Conservation (phyloP, 2,329 filamentous ascomycete genomes). For the Stromatinia cepivora region DNA sequence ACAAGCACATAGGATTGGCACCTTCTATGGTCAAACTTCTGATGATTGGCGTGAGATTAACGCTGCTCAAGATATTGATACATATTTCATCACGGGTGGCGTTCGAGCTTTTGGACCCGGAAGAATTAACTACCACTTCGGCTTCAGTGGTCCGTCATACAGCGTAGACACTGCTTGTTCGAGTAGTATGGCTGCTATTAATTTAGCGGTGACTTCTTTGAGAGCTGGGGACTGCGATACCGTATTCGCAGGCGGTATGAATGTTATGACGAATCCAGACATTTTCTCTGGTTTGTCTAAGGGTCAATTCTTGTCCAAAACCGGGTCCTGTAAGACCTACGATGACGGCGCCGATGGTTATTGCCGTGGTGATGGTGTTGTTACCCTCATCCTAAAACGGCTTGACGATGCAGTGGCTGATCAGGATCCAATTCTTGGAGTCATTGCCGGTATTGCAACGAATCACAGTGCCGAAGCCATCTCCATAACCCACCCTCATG, state of each 20-base stretch:
- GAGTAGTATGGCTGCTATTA: constrained; percentile 54
- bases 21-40: constrained; percentile 30
- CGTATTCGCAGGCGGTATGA: constrained; percentile 47
- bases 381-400: constrained; percentile 56
- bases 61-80: constrained; percentile 33
- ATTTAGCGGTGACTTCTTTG: constrained; percentile 54
- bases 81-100: constrained; percentile 36
- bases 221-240: constrained; percentile 48
- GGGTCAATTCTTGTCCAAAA: constrained; percentile 44
- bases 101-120: constrained; percentile 37
- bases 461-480: constrained; percentile 45
- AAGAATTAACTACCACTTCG: constrained; percentile 45
- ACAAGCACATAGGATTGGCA: constrained; percentile 44
- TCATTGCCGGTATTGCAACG: constrained; percentile 48
- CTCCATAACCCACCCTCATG: constrained; percentile 19
- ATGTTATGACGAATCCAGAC: constrained; percentile 31
- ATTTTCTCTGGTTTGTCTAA: constrained; percentile 40
- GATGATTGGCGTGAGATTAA: constrained; percentile 31
- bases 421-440: constrained; percentile 56
- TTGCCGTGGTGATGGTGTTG: constrained; percentile 44
- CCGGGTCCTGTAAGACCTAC: constrained; percentile 45
- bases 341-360: constrained; percentile 29
- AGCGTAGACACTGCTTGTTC: constrained; percentile 62
- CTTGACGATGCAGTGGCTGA: constrained; percentile 45
- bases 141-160: constrained; percentile 51